These are phyloP conservation scores for Phaeosphaeriaceae sp. DNA, from an alignment of 2,329 filamentous ascomycete genomes.

Conservation along the genomic window DNA sequence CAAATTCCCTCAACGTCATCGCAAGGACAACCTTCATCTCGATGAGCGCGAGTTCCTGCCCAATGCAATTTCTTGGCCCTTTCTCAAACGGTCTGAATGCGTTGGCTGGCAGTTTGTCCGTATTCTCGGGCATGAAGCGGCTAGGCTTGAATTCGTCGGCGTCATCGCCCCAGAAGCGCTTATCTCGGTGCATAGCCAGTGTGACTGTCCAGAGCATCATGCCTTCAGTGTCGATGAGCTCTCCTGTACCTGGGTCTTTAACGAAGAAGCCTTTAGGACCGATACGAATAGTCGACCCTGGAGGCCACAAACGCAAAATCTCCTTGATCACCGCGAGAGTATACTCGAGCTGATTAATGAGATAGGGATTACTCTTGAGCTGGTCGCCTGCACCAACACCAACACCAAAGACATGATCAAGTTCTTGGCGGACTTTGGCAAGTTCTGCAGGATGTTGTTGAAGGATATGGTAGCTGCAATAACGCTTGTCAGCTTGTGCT, in stretches of 20 bases:
- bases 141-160: conserved; percentile 32
- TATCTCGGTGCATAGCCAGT: conserved; percentile 22
- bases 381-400: conserved; percentile 15
- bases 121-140: conserved; percentile 25
- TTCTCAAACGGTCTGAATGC: conserved; percentile 50
- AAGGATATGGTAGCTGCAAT: conserved; percentile 30
- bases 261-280: conserved; percentile 20
- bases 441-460: conserved; percentile 31
- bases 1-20: conserved; percentile 33
- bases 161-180: conserved; percentile 23
- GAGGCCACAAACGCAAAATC: conserved; percentile 40
- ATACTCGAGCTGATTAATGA: conserved; percentile 40
- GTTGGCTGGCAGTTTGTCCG: conserved; percentile 11
- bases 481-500: neutral
- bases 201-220: conserved; percentile 23
- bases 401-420: conserved; percentile 38
- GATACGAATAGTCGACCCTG: conserved; percentile 38
- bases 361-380: conserved; percentile 27
- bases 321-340: conserved; percentile 47
- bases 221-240: conserved; percentile 25
- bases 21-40: conserved; percentile 29
- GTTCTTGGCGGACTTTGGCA: conserved; percentile 32
- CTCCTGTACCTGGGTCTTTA: conserved; percentile 25
- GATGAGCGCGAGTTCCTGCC: conserved; percentile 24
- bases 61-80: conserved; percentile 38